Conservation (phyloP, 257 asterid species). For the Penstemon newberryi region DNA sequence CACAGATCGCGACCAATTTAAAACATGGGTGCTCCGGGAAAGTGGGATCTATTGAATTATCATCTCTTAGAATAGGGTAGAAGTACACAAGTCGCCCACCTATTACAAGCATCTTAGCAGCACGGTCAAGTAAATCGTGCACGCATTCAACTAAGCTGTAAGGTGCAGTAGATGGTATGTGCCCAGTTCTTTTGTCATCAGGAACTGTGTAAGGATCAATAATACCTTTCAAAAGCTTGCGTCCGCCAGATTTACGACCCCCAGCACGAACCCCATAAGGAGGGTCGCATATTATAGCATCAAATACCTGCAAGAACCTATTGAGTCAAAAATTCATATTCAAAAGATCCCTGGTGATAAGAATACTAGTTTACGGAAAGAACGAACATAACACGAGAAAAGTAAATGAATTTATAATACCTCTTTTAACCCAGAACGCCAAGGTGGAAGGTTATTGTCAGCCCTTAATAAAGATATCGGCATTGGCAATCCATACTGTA, state of each 20-base stretch:
- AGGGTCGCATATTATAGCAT: slow-evolving; percentile 97
- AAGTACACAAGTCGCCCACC: slow-evolving; percentile 95
- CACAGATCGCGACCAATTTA: slow-evolving; percentile 62
- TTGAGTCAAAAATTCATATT: slow-evolving; percentile 1
- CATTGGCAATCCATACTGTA: slow-evolving; percentile 89
- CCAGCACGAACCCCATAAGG: slow-evolving; percentile 99
- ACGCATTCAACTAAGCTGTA: slow-evolving; percentile 97
- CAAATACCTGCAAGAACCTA: slow-evolving; percentile 57
- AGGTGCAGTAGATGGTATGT: slow-evolving; percentile 96
- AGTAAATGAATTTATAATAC: slow-evolving; percentile 36
- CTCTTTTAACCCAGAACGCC: slow-evolving; percentile 91
- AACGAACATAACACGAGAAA: slow-evolving; percentile 13
- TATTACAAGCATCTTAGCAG: slow-evolving; percentile 85
- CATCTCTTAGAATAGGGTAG: slow-evolving; percentile 82
- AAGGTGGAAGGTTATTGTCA: slow-evolving; percentile 96
- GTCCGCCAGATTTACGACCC: slow-evolving; percentile 99
- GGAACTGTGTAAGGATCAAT: slow-evolving; percentile 88
- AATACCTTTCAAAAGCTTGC: slow-evolving; percentile 88
- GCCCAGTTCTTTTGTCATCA: slow-evolving; percentile 80
- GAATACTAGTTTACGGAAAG: slow-evolving; percentile 3
- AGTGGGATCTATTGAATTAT: slow-evolving; percentile 50
- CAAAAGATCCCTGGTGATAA: slow-evolving; percentile 1
- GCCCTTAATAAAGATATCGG: slow-evolving; percentile 90
- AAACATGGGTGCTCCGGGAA: slow-evolving; percentile 96
- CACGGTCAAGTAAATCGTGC: slow-evolving; percentile 90